phyloP scores from a whole-genome alignment of 345 rosid genomes.

The Clarkia xantiana region DNA sequence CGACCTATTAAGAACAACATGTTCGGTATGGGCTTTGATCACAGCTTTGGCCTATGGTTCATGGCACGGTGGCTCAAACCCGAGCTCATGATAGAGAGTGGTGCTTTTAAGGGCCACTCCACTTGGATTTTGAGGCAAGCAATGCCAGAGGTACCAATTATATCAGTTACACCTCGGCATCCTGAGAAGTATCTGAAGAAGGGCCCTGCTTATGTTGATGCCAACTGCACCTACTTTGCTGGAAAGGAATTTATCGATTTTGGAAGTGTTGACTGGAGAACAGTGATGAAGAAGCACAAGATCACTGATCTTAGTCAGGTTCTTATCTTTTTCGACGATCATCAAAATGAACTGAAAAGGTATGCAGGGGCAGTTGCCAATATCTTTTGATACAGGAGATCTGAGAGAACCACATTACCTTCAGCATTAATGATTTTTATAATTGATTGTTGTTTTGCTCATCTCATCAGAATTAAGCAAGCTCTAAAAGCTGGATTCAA shows the following conservation, averaged over 20 bases:
- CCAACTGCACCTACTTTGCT: constrained; percentile 88
- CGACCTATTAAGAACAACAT: constrained; percentile 87
- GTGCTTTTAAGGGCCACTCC: constrained; percentile 97
- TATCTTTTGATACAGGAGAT: no score
- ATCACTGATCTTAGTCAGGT: constrained; percentile 47
- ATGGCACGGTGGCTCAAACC: constrained; percentile 79
- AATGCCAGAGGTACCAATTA: constrained; percentile 68
- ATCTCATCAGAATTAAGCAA: constrained; percentile 49
- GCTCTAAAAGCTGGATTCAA: constrained; percentile 72
- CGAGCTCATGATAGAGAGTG: constrained; percentile 94
- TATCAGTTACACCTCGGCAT: constrained; percentile 80
- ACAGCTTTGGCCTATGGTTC: constrained; percentile 99
- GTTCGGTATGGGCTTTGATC: constrained; percentile 99
- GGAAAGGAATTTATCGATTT: constrained; percentile 97
- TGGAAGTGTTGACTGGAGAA: constrained; percentile 78
- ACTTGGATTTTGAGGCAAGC: constrained; percentile 99
- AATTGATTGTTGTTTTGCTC: constrained; percentile 8
- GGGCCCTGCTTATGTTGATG: constrained; percentile 97
- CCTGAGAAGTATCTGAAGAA: constrained; percentile 83
- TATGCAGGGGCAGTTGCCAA: constrained; percentile 6
- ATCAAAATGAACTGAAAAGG: constrained; percentile 97
- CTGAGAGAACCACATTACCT: no score
- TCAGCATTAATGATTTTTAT: not conserved
- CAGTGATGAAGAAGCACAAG: constrained; percentile 48
- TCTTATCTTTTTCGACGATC: constrained; percentile 87